These are phyloP conservation scores for Candida glaebosa DNA, from an alignment of 805 yeast genomes.

Conservation along the genomic window DNA sequence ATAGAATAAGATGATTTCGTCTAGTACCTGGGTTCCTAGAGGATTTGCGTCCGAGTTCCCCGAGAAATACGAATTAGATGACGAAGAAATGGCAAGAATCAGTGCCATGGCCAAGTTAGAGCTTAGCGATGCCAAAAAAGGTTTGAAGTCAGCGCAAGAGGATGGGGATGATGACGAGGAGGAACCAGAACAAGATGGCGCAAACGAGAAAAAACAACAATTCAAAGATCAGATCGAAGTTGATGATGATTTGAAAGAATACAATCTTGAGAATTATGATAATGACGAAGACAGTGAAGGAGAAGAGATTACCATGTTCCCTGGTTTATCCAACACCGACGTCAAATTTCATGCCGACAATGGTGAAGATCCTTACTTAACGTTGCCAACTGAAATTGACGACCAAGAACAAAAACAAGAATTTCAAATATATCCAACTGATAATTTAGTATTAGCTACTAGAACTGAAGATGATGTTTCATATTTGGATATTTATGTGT, in stretches of 20 bases:
- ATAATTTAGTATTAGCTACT: constrained; percentile 83
- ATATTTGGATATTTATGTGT: constrained; percentile 86
- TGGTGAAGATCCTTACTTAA: constrained; percentile 59
- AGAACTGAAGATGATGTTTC: constrained; percentile 96
- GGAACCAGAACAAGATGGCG: constrained; percentile 13
- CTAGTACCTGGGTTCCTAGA: constrained; percentile 93
- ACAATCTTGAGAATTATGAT: constrained; percentile 82
- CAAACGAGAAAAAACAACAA: constrained; percentile 6
- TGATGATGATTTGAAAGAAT: constrained; percentile 87
- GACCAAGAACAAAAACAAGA: constrained; percentile 76
- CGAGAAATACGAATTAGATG: constrained; percentile 80
- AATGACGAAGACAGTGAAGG: constrained; percentile 60
- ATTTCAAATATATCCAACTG: constrained; percentile 82
- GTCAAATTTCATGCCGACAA: constrained; percentile 52
- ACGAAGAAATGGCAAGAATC: constrained; percentile 90
- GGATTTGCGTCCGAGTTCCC: constrained; percentile 95
- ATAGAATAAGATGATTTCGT: constrained; percentile 65
- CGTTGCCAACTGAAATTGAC: constrained; percentile 62
- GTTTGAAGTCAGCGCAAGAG: constrained; percentile 48
- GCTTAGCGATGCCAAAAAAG: constrained; percentile 70
- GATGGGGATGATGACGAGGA: constrained; percentile 28
- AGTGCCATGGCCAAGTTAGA: constrained; percentile 80
- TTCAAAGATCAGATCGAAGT: constrained; percentile 54
- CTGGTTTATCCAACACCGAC: constrained; percentile 60
- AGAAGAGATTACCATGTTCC: constrained; percentile 61